A percentile compares a stretch with the other conserved stretches of the same genome.
phyloP scores from a whole-genome alignment of 257 asterid genomes.

The Nicotiana tabacum region DNA sequence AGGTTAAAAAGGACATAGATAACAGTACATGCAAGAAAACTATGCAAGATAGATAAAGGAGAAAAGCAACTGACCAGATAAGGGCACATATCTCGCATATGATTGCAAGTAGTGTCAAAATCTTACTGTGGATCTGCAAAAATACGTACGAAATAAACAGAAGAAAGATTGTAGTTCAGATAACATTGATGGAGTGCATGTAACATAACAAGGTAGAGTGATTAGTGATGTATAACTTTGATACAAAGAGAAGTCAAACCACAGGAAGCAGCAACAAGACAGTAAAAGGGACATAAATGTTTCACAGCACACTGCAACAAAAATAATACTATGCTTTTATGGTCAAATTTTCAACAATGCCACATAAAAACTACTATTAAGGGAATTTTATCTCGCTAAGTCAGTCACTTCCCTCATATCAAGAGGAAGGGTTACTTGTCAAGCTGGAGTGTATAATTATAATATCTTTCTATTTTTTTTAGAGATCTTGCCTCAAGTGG shows the following conservation, averaged over 20 bases:
- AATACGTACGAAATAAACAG: background rate
- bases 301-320: background rate
- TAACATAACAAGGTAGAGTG: constrained; percentile 1
- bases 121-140: constrained; percentile 88
- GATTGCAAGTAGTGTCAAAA: constrained; percentile 76
- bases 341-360: background rate
- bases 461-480: background rate
- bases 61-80: constrained; percentile 60
- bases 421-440: background rate
- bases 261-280: background rate
- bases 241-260: background rate
- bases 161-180: background rate
- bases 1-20: background rate
- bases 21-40: background rate
- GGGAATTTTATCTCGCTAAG: background rate
- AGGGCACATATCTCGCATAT: constrained; percentile 86
- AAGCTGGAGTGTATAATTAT: background rate
- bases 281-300: background rate
- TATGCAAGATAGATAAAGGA: constrained; percentile 13
- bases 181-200: background rate
- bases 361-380: background rate
- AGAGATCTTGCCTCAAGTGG: background rate
- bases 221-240: background rate
- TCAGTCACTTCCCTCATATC: background rate
- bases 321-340: background rate